These are phyloP conservation scores for Kwoniella shandongensis DNA, from an alignment of 768 basidiomycete genomes.

Conservation along the genomic window DNA sequence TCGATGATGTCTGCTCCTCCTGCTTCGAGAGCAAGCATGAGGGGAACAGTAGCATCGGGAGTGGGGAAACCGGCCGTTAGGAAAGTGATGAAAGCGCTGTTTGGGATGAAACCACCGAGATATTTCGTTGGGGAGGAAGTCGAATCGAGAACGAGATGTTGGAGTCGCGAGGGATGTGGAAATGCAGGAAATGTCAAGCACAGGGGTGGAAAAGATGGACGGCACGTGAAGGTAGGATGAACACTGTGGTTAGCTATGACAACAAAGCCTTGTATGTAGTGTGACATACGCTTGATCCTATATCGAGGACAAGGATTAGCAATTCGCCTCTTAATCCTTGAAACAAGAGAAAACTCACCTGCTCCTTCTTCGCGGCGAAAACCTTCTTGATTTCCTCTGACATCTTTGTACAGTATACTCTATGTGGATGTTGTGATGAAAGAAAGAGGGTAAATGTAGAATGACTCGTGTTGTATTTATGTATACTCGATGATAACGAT, in stretches of 20 bases:
- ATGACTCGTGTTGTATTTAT: neutral
- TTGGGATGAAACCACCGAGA: neutral
- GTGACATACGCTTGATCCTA: conserved; percentile 49
- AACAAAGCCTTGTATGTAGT: neutral
- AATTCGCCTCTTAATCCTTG: conserved; percentile 6
- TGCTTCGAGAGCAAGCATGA: conserved; percentile 85
- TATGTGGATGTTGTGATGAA: neutral
- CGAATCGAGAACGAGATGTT: neutral
- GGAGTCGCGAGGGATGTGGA: neutral
- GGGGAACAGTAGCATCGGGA: conserved; percentile 73
- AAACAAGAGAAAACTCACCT: conserved; percentile 29
- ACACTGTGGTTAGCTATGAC: neutral
- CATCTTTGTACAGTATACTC: conserved; percentile 56
- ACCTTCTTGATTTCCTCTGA: conserved; percentile 66
- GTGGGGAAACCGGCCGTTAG: conserved; percentile 91
- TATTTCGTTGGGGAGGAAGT: neutral
- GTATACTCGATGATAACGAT: neutral
- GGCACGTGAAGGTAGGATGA: neutral
- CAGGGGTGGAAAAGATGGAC: neutral
- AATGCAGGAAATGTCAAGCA: neutral
- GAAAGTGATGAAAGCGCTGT: conserved; percentile 63
- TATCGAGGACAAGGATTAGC: neutral
- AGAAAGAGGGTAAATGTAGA: neutral
- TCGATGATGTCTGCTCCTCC: conserved; percentile 95
- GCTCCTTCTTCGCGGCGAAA: conserved; percentile 63